Conservation (phyloP, 2,329 filamentous ascomycete genomes). For the Neoscytalidium dimidiatum region DNA sequence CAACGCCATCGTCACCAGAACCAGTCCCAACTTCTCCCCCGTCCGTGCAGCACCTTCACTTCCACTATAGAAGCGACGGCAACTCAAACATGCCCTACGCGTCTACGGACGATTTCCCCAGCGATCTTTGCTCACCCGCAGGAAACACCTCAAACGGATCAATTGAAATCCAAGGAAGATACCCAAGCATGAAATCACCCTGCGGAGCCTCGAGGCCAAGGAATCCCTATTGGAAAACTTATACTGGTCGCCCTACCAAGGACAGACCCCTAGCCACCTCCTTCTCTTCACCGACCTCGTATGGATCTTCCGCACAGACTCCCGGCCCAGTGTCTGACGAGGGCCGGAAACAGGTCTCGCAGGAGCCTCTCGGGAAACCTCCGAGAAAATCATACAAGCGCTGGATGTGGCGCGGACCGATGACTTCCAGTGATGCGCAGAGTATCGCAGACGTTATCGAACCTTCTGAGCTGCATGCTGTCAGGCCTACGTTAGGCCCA, state of each 20-base stretch:
- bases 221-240: constrained; percentile 7
- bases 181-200: background rate
- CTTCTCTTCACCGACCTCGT: background rate
- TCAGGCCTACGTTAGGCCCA: background rate
- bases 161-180: background rate
- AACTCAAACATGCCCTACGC: background rate
- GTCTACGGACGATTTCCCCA: background rate
- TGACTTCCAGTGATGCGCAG: background rate
- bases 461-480: background rate
- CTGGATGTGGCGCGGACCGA: constrained; percentile 4
- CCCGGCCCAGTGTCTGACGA: background rate
- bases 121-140: background rate
- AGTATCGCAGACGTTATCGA: constrained; percentile 9
- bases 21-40: background rate
- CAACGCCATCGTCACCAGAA: background rate
- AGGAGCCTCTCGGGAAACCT: background rate
- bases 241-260: background rate
- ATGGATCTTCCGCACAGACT: background rate
- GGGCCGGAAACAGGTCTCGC: background rate
- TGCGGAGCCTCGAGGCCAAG: too few species aligned
- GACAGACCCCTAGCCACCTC: background rate
- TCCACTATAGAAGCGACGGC: background rate
- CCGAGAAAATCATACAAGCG: constrained; percentile 1
- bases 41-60: background rate
- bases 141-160: background rate